Base-by-base conservation (phyloP, 2,329 filamentous ascomycete species). In the Epichloe typhina region DNA sequence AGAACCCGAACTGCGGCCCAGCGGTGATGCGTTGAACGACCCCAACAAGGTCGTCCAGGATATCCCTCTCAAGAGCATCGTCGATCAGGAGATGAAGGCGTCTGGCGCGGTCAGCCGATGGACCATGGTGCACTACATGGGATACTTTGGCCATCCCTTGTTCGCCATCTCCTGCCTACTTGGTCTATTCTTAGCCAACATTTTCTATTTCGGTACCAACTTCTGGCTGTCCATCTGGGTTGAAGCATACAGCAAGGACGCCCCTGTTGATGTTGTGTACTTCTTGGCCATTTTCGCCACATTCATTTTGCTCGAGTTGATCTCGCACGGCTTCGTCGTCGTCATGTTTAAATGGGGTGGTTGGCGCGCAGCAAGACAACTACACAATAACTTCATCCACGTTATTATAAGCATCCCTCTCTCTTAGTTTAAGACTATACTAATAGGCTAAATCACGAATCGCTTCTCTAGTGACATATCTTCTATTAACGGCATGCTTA, bases 401-500 rank as follows among this genome's bases (percentile, higher is more conserved):
- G 70, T 74, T 17, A 66, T 80, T 17, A 67, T 81, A 64, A 66
- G 67, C 23, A 77, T 77, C 3, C 73, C 77, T 1, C 65, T 80
- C 9, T 71, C 73, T 4, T 81, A 77, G 77, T 80, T 76, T 56
- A 76, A 77, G 58, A 62, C 72, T 45, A 69, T 76, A 1, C 72
- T 76, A 0, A 69, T 75, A 15, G 73, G 76, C 12, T 70, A 76
- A 40, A 70, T 77, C 50, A 69, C 74, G 50, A 78, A 79, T 57
- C 72, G 77, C 12, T 77, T 80, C 55, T 74, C 74, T 1, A 74
- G 76, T 37, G 77, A 80, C 53, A 77, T 79, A 60, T 67, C 70
- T n/a, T 76, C 76, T 0, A 69, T 80, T 48, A 77, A 80, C 55
- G 71, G 68, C 7, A 58, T 64, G 1, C 61, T 80, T 6, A 68